Percentiles rank a stretch among this genome's conserved stretches.
Conservation (phyloP, 345 rosid species). For the Populus davidiana region DNA sequence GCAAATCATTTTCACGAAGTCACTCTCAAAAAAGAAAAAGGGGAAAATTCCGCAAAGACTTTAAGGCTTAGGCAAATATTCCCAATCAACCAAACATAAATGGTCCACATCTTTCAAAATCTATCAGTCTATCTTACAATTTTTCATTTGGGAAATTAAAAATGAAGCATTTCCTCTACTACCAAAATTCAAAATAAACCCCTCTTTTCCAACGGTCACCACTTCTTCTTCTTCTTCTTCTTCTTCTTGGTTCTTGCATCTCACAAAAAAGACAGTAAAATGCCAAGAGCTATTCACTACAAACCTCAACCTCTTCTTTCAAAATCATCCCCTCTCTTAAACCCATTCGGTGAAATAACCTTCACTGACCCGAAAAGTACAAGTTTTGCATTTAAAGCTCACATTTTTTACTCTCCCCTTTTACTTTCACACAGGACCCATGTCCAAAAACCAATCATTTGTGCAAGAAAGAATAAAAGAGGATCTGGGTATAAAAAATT, state of each 20-base stretch:
- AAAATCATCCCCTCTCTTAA: background rate
- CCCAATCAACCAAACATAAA: no score
- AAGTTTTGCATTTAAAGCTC: slow-evolving; percentile 8
- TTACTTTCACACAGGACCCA: slow-evolving; percentile 19
- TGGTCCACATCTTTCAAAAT: no score
- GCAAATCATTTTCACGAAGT: no score
- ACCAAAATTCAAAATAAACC: background rate
- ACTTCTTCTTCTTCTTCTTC: background rate
- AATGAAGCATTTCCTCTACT: background rate
- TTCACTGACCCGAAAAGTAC: background rate
- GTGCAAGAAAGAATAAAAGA: slow-evolving; percentile 37
- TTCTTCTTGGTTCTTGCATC: background rate
- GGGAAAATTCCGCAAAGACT: no score
- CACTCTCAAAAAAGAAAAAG: no score
- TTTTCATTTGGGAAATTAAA: background rate
- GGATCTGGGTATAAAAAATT: slow-evolving; percentile 31
- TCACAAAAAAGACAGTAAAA: background rate
- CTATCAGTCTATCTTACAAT: no score
- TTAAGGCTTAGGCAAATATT: no score
- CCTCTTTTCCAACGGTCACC: slow-evolving; percentile 14
- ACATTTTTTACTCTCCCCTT: slow-evolving; percentile 1
- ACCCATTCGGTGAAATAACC: slow-evolving; percentile 11
- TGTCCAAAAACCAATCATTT: slow-evolving; percentile 24
- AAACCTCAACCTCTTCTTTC: slow-evolving; percentile 10
- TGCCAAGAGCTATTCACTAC: slow-evolving; percentile 14